phyloP scores from a whole-genome alignment of 805 yeast genomes.

The Metschnikowia matae region DNA sequence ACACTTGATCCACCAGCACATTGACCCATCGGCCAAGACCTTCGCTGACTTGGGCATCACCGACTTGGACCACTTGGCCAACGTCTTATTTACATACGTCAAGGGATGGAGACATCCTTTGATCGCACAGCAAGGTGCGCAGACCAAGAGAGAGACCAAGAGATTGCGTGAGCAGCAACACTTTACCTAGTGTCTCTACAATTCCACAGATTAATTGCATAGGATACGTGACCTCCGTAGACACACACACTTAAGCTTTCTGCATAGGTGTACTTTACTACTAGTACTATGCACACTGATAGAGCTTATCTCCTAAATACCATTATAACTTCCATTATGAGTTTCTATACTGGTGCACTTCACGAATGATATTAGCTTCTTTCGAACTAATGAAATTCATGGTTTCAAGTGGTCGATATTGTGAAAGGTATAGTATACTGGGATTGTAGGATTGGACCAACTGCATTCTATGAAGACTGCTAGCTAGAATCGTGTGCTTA shows the following conservation, averaged over 20 bases:
- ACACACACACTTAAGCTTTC: too few species aligned
- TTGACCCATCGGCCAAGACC: slow-evolving; percentile 57
- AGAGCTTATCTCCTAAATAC: background rate
- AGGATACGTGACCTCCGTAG: background rate
- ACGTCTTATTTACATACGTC: slow-evolving; percentile 42
- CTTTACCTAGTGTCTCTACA: slow-evolving; percentile 27
- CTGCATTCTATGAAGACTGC: too few species aligned
- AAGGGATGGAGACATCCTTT: slow-evolving; percentile 50
- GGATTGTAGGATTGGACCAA: too few species aligned
- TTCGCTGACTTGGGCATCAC: slow-evolving; percentile 70
- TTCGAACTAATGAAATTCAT: too few species aligned
- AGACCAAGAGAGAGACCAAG: slow-evolving; percentile 36
- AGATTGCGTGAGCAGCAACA: slow-evolving; percentile 44
- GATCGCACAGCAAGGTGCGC: slow-evolving; percentile 43
- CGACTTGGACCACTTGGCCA: slow-evolving; percentile 39
- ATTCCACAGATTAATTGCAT: slow-evolving; percentile 2
- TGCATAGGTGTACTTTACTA: too few species aligned
- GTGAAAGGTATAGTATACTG: too few species aligned
- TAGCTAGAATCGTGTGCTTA: too few species aligned
- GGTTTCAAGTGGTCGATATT: too few species aligned
- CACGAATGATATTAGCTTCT: too few species aligned
- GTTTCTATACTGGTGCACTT: too few species aligned
- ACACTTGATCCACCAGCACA: slow-evolving; percentile 60
- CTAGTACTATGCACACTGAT: too few species aligned
- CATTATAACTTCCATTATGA: background rate